Percentiles rank a stretch among this genome's conserved stretches.
phyloP scores from a whole-genome alignment of 805 yeast genomes.

The Metschnikowia peoriensis region DNA sequence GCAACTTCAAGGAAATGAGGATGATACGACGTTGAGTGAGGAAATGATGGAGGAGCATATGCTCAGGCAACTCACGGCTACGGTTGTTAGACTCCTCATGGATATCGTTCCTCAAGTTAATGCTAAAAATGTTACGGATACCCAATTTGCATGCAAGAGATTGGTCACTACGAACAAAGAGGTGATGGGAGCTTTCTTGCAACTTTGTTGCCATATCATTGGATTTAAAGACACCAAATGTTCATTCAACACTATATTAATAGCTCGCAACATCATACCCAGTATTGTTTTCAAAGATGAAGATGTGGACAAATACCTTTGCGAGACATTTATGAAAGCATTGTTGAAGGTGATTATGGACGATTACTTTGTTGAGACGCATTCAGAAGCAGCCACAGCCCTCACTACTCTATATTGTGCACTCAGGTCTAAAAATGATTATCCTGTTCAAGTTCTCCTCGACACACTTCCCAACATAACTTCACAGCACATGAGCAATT shows the following conservation, averaged over 20 bases:
- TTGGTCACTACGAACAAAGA: conserved; percentile 62
- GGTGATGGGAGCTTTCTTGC: conserved; percentile 75
- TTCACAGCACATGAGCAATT: conserved; percentile 54
- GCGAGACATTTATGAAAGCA: conserved; percentile 66
- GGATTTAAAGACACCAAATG: conserved; percentile 88
- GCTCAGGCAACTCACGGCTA: conserved; percentile 88
- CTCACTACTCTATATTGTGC: conserved; percentile 77
- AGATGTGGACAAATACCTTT: conserved; percentile 69
- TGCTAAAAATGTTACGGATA: conserved; percentile 48
- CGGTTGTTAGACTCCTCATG: conserved; percentile 80
- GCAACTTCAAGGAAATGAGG: conserved; percentile 56
- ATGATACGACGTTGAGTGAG: conserved; percentile 84
- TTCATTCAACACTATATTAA: conserved; percentile 82
- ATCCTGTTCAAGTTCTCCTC: conserved; percentile 62
- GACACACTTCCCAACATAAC: conserved; percentile 53
- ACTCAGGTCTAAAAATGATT: conserved; percentile 63
- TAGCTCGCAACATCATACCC: conserved; percentile 69
- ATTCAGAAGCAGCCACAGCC: conserved; percentile 88
- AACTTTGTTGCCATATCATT: conserved; percentile 71
- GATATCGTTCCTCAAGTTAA: conserved; percentile 84
- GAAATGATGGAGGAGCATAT: conserved; percentile 98
- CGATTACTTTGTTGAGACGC: conserved; percentile 79
- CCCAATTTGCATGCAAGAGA: conserved; percentile 64
- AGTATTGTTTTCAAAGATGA: conserved; percentile 67
- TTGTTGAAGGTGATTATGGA: conserved; percentile 67